Conservation (phyloP, 441 rosid species). For the California macrophylla region DNA sequence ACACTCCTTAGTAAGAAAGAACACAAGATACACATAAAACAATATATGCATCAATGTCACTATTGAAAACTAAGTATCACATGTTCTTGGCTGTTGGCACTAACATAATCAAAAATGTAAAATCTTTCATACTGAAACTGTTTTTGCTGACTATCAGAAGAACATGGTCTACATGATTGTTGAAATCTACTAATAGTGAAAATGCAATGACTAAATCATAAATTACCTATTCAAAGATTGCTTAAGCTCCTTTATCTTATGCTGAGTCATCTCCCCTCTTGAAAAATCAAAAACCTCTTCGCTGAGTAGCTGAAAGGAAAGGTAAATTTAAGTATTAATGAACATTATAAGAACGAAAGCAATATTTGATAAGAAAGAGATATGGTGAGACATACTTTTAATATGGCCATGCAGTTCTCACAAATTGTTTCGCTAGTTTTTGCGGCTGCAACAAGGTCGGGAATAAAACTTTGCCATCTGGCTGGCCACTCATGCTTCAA, state of each 20-base stretch:
- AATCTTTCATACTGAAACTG: neutral
- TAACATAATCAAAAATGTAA: neutral
- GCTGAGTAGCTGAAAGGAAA: slow-evolving; percentile 65
- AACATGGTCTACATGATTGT: too few relatives aligned
- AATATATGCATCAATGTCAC: too few relatives aligned
- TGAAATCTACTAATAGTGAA: neutral
- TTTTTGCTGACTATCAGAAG: too few relatives aligned
- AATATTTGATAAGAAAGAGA: too few relatives aligned
- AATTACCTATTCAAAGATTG: slow-evolving; percentile 85
- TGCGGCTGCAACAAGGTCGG: slow-evolving; percentile 98
- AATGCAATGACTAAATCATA: neutral
- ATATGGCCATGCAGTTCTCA: slow-evolving; percentile 95
- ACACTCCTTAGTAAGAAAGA: slow-evolving; percentile 17
- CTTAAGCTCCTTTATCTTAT: slow-evolving; percentile 93
- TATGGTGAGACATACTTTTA: slow-evolving; percentile 52
- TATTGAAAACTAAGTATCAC: too few relatives aligned
- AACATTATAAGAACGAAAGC: too few relatives aligned
- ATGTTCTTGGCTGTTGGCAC: too few relatives aligned
- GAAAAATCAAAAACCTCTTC: slow-evolving; percentile 99
- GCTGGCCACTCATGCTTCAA: slow-evolving; percentile 99
- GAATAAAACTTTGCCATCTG: slow-evolving; percentile 96
- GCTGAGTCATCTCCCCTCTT: slow-evolving; percentile 98
- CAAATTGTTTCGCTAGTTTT: slow-evolving; percentile 98
- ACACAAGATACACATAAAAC: too few relatives aligned
- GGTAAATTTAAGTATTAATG: too few relatives aligned